Conservation (phyloP, 148 eudicot species). For the Chenopodium formosanum region DNA sequence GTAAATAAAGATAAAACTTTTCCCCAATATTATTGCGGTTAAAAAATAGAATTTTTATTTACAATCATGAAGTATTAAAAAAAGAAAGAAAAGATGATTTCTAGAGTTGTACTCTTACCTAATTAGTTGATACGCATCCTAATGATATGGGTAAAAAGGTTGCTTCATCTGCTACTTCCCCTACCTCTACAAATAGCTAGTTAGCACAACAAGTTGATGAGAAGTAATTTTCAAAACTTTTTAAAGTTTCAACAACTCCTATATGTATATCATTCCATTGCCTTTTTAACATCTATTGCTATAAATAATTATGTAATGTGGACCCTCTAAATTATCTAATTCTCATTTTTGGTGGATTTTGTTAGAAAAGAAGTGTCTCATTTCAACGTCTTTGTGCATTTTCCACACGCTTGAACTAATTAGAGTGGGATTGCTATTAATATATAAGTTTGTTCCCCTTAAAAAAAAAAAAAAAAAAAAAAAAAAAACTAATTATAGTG, state of each 20-base stretch:
- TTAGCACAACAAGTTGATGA: background rate
- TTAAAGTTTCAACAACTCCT: too few species aligned
- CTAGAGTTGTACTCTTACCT: background rate
- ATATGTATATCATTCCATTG: too few species aligned
- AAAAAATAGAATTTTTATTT: too few species aligned
- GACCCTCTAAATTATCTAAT: background rate
- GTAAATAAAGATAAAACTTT: background rate
- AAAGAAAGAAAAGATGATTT: too few species aligned
- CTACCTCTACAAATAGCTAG: background rate
- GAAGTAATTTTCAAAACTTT: constrained; percentile 3
- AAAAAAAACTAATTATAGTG: background rate
- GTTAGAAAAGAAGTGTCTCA: background rate
- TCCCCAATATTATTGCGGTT: background rate
- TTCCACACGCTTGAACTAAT: background rate
- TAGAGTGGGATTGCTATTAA: too few species aligned
- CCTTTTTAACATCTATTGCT: too few species aligned
- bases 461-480: too few species aligned
- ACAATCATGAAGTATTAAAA: too few species aligned
- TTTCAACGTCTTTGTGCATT: background rate
- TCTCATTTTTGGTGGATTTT: background rate
- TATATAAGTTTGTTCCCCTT: too few species aligned
- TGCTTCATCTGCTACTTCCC: background rate
- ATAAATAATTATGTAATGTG: background rate
- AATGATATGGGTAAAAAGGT: background rate
- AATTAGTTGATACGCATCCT: background rate